Base-by-base conservation (phyloP, 495 filamentous ascomycete genomes). In the Staphylotrichum tortipilum region DNA sequence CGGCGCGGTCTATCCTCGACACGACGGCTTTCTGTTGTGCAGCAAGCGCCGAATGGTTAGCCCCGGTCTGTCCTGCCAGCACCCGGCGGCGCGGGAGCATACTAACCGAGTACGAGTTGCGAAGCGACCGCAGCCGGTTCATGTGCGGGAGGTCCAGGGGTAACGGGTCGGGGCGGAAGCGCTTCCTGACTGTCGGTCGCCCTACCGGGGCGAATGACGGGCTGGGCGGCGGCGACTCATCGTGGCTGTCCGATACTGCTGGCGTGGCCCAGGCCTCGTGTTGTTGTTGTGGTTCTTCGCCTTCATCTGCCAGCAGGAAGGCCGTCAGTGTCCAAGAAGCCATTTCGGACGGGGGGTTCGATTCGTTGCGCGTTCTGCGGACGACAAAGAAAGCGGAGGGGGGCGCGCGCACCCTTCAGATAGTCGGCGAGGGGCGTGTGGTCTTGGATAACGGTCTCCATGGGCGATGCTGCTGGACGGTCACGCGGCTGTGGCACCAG, bases 361-460 rank as follows among this genome's bases (percentile, higher is more conserved):
- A 26, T 29, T n/a, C n/a, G n/a, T n/a, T n/a, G n/a, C n/a, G n/a
- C n/a, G n/a, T n/a, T n/a, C 3, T 7, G 38, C 31, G 33, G 31
- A 15, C 36, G 33, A 40, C 28, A 29, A n/a, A n/a, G n/a, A n/a
- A n/a, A n/a, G n/a, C 6, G 29, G 36, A 24, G 41, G 29, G 17
- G 28, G 41, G 44, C n/a, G 51, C 50, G 65, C 71, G 54, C 64
- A 95, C 91, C 92, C 78, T 94, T 85, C 50, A 98, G 81, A 73
- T 94, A 96, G 54, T 86, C 84, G 63, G 88, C 89, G 70, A 97
- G 76, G 51, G 92, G 92, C 58, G 89, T 88, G 65, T 89, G 82
- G 69, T 92, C 85, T 70, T 84, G 88, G 58, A 95, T 81, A 55
- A 96, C 75, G 58, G 87, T 83, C 78, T 96, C 92, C 92, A 97